A percentile compares a stretch with the other conserved stretches of the same genome.
These are phyloP conservation scores for Amaranthus tricolor DNA, from an alignment of 179 eudicot genomes.

Conservation along the genomic window DNA sequence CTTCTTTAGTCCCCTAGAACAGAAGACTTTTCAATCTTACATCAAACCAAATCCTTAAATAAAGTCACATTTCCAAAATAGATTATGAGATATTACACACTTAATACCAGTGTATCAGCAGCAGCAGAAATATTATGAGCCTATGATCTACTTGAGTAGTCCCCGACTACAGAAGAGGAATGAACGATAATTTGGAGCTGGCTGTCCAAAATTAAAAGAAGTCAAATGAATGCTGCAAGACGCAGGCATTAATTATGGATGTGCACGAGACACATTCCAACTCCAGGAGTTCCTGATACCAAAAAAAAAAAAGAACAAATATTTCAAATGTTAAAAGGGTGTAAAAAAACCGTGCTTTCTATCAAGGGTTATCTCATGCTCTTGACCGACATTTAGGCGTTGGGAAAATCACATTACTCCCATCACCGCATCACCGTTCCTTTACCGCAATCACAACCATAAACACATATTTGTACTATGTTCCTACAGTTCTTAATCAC, in stretches of 20 bases:
- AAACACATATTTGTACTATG: neutral
- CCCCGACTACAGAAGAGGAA: neutral
- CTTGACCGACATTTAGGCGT: too few relatives aligned
- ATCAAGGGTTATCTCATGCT: too few relatives aligned
- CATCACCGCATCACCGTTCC: too few relatives aligned
- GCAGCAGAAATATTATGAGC: neutral
- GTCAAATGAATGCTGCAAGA: neutral
- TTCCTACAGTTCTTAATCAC: slow-evolving; percentile 6
- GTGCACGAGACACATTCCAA: neutral
- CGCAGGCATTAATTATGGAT: neutral
- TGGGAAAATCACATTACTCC: too few relatives aligned
- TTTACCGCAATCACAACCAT: too few relatives aligned
- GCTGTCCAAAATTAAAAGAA: neutral
- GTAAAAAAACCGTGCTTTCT: too few relatives aligned
- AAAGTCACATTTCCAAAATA: neutral
- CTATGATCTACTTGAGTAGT: neutral
- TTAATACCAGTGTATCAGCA: neutral
- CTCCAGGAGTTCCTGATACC: neutral
- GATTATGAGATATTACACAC: neutral
- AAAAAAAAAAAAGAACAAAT: neutral
- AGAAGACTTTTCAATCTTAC: neutral
- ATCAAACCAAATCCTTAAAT: neutral
- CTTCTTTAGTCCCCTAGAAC: neutral
- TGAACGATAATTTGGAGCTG: neutral
- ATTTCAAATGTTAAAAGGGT: too few relatives aligned